Base-by-base conservation (phyloP, 2,329 filamentous ascomycete genomes). In the Penicillium glabrum region DNA sequence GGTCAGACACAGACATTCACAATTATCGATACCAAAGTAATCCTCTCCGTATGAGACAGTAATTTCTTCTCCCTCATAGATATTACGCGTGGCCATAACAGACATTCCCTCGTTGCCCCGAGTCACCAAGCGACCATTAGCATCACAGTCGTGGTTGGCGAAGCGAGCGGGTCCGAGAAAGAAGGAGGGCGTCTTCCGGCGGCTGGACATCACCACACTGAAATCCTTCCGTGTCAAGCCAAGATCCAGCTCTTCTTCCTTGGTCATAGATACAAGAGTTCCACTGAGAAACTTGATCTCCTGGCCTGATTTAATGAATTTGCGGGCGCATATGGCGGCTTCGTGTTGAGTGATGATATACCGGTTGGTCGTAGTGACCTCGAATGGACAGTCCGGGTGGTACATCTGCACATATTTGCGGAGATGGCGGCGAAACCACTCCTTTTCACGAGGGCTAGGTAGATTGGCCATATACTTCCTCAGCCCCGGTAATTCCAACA, bases 131-230 rank as follows among this genome's bases (percentile, higher is more conserved):
- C 88, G 86, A 9, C 93, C 93, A 77, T 98, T 99, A 31, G 95
- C 91, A 64, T 89, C 84, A 77, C 95, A 99, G 74, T 99, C 95
- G 75, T 99, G 95, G 71, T 99, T 99, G 26, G 95, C 92, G 73
- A 99, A 98, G 50, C 95, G 87, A 33, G 95, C 95, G 8, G 95
- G 96, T 0, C 95, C 95, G 71, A 99, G 87, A 71, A 99, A 98
- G 43, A 99, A 80, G 51, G 91, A 96, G 29, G 93, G 89, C 59
- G 89, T 89, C 76, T 96, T 97, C 76, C 90, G 93, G 57, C 95
- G 85, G 63, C 91, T 93, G 60, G 93, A 96, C 69, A 97, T 90
- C 31, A 99, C 93, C 61, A 99, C 93, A 72, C 93, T 97, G 73
- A 99, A 99, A 71, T 99, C 95, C 69, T 93, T 93, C 71, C 95